phyloP scores from a whole-genome alignment of 2,329 filamentous ascomycete species.

The Fusarium marasasianum region DNA sequence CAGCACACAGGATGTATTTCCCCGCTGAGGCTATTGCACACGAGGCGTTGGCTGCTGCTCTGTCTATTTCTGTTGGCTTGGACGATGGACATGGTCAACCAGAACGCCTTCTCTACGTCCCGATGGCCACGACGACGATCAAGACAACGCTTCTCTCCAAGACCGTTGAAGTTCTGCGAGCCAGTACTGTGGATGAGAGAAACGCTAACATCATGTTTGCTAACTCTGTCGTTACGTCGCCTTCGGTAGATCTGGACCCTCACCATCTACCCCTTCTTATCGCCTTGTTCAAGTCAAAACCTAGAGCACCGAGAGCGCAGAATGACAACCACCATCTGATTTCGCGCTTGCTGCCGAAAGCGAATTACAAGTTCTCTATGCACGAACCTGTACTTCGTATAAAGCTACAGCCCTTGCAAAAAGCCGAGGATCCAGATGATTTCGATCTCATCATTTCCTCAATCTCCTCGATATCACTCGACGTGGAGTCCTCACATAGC shows the following conservation, averaged over 20 bases:
- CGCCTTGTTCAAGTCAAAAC: conserved; percentile 73
- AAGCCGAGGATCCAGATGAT: conserved; percentile 73
- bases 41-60: conserved; percentile 89
- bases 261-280: conserved; percentile 88
- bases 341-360: conserved; percentile 91
- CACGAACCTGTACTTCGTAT: conserved; percentile 96
- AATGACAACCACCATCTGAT: conserved; percentile 72
- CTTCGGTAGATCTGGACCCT: conserved; percentile 91
- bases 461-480: conserved; percentile 90
- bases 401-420: conserved; percentile 80
- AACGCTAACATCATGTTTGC: conserved; percentile 97
- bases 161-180: conserved; percentile 81
- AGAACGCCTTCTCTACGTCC: conserved; percentile 89
- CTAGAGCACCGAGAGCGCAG: conserved; percentile 46
- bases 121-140: conserved; percentile 95
- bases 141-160: conserved; percentile 95
- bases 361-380: conserved; percentile 93
- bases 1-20: conserved; percentile 98
- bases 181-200: conserved; percentile 79
- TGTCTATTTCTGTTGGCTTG: conserved; percentile 90
- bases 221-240: conserved; percentile 95
- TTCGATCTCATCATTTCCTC: conserved; percentile 96
- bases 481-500: conserved; percentile 96
- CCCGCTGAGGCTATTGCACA: conserved; percentile 91
- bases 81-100: conserved; percentile 89